These are phyloP conservation scores for Xylaria venustula DNA, from an alignment of 495 filamentous ascomycete species.

Conservation along the genomic window DNA sequence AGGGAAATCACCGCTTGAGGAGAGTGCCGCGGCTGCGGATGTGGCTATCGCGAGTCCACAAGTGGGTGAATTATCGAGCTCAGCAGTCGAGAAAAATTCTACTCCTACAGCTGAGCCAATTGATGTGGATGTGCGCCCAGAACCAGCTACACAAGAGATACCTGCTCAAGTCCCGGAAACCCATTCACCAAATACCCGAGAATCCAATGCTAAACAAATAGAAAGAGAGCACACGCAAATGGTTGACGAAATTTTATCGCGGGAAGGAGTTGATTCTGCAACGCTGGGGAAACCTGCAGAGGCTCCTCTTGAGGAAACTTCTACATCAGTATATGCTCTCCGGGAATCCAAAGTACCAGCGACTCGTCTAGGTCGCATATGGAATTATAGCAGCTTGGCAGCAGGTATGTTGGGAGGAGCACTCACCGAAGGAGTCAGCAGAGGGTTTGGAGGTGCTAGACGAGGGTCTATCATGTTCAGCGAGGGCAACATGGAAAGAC, in stretches of 20 bases:
- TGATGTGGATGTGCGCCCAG: neutral
- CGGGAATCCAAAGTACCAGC: constrained; percentile 89
- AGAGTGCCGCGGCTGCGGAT: constrained; percentile 18
- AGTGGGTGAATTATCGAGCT: neutral
- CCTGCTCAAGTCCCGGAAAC: neutral
- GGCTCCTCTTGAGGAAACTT: constrained; percentile 14
- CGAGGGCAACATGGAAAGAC: constrained; percentile 82
- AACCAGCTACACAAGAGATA: neutral
- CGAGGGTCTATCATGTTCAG: constrained; percentile 82
- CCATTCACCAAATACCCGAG: neutral
- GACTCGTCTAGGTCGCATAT: constrained; percentile 78
- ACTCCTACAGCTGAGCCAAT: neutral
- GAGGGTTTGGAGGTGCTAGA: constrained; percentile 58
- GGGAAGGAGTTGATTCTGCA: constrained; percentile 8
- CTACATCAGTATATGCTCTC: constrained; percentile 60
- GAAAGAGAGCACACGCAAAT: constrained; percentile 19
- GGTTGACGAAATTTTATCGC: constrained; percentile 18
- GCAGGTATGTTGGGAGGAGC: constrained; percentile 97
- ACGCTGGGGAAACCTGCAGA: neutral
- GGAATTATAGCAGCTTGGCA: constrained; percentile 91
- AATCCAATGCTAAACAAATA: constrained; percentile 9
- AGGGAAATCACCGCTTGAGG: constrained; percentile 17
- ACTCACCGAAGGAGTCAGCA: constrained; percentile 75
- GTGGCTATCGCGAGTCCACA: constrained; percentile 10
- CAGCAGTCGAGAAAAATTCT: neutral